phyloP scores from a whole-genome alignment of 164 flowering plant genomes.

The Aristolochia fimbriata region DNA sequence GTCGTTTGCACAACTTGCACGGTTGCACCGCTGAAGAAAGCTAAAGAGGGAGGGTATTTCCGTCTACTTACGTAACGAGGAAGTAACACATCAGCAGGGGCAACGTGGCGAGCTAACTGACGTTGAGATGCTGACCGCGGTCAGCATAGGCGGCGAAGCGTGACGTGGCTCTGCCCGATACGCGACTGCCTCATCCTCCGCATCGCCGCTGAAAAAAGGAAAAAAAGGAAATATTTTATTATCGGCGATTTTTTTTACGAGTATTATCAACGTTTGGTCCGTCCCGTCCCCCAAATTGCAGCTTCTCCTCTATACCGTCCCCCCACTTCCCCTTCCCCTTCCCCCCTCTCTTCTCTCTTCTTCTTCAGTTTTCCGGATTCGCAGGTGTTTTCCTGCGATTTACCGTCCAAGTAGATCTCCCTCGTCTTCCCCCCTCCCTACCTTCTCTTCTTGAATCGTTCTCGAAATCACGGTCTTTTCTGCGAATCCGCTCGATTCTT shows the following conservation, averaged over 20 bases:
- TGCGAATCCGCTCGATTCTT: neutral
- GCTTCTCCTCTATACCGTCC: neutral
- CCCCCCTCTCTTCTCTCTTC: neutral
- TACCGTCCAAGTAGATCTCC: neutral
- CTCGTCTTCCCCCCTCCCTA: neutral
- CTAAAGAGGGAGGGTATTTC: neutral
- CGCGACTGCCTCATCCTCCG: neutral
- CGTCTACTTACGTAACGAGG: neutral
- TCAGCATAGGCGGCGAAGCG: slow-evolving; percentile 2
- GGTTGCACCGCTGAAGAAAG: too few relatives aligned
- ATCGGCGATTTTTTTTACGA: neutral
- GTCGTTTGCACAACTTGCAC: too few relatives aligned
- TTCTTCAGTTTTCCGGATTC: slow-evolving; percentile 1
- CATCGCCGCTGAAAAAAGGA: neutral
- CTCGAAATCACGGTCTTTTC: neutral
- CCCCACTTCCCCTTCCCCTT: neutral
- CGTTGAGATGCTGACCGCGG: neutral
- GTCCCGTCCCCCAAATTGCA: neutral
- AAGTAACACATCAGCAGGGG: neutral
- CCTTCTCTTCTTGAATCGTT: neutral
- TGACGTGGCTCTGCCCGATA: neutral
- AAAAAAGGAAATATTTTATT: neutral
- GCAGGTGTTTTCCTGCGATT: neutral
- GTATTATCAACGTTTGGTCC: neutral
- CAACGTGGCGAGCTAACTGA: neutral